These are phyloP conservation scores for Alternaria arbusti DNA, from an alignment of 2,329 filamentous ascomycete species.

Conservation along the genomic window DNA sequence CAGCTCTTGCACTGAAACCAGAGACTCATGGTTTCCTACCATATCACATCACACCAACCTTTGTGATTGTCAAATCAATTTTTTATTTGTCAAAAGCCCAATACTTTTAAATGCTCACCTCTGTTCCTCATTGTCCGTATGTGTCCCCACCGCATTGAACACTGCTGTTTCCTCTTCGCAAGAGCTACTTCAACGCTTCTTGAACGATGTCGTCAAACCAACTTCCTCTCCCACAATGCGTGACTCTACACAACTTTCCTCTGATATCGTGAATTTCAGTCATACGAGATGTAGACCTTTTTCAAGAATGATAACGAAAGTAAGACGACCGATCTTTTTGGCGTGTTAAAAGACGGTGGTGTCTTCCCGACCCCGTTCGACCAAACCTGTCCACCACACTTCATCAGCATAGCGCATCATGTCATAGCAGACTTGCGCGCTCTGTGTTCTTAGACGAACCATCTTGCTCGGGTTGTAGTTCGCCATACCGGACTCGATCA, in stretches of 20 bases:
- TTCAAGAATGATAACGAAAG: neutral
- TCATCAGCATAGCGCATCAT: neutral
- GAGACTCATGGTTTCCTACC: neutral
- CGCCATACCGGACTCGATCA: neutral
- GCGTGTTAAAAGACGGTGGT: neutral
- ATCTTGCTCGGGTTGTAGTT: neutral
- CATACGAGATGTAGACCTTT: neutral
- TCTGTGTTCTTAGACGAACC: neutral
- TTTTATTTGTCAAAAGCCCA: neutral
- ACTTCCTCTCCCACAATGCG: neutral
- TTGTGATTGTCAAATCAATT: neutral
- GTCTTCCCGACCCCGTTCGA: neutral
- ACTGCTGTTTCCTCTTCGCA: neutral
- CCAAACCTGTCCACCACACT: neutral
- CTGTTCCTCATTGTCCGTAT: neutral
- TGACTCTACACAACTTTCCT: too few relatives aligned
- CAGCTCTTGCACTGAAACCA: neutral
- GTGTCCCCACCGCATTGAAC: neutral
- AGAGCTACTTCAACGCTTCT: neutral
- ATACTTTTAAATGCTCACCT: neutral
- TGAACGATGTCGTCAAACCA: neutral
- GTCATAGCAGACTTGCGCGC: neutral
- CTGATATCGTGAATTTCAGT: neutral
- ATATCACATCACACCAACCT: neutral
- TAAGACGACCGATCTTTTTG: neutral